phyloP scores from a whole-genome alignment of 176 grass and related monocot genomes.

The Aegilops bicornis region DNA sequence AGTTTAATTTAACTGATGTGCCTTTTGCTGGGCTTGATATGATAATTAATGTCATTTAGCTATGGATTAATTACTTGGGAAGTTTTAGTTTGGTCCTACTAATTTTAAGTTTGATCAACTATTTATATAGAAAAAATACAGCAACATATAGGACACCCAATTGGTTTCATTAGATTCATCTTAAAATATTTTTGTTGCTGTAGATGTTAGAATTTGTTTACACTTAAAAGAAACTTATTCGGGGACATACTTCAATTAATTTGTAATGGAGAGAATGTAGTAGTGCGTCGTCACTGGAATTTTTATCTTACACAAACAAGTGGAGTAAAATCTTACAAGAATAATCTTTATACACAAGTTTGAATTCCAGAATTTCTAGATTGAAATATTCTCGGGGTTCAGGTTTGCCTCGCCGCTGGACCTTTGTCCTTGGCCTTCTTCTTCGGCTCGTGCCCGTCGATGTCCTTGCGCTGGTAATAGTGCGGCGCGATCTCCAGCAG shows the following conservation, averaged over 20 bases:
- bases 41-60: background rate
- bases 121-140: too few species aligned
- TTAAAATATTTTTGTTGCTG: too few species aligned
- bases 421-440: background rate
- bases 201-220: too few species aligned
- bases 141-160: too few species aligned
- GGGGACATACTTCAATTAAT: too few species aligned
- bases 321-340: background rate
- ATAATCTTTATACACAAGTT: background rate
- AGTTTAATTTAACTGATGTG: background rate
- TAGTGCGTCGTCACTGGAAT: background rate
- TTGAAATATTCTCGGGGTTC: background rate
- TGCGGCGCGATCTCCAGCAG: slow-evolving; percentile 59
- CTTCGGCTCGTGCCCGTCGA: slow-evolving; percentile 20
- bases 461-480: slow-evolving; percentile 40
- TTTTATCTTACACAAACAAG: background rate
- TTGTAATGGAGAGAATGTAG: background rate
- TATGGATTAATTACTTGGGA: too few species aligned
- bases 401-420: background rate
- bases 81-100: too few species aligned
- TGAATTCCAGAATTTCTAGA: background rate
- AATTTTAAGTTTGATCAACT: too few species aligned
- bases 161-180: too few species aligned
- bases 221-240: too few species aligned
- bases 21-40: background rate